These are phyloP conservation scores for Rhododendron vialii DNA, from an alignment of 148 eudicot genomes.

Conservation along the genomic window DNA sequence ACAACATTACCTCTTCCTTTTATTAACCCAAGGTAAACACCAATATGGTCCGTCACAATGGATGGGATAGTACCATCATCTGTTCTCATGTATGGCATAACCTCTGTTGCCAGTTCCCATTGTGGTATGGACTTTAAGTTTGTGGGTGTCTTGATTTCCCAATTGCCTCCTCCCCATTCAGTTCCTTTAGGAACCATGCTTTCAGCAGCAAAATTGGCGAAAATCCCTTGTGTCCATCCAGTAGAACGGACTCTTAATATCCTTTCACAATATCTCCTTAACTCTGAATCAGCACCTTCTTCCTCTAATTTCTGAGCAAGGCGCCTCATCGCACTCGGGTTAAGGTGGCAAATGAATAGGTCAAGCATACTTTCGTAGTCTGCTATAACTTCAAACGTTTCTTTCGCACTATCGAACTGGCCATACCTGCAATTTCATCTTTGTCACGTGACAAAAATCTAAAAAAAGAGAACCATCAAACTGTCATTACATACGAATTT, in stretches of 20 bases:
- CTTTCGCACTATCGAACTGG: slow-evolving; percentile 98
- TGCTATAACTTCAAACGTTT: slow-evolving; percentile 88
- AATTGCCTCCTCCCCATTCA: slow-evolving; percentile 99
- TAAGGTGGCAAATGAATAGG: slow-evolving; percentile 91
- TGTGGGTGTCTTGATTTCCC: slow-evolving; percentile 93
- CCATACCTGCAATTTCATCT: slow-evolving; percentile 66
- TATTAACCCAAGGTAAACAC: slow-evolving; percentile 88
- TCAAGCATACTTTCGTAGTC: slow-evolving; percentile 97
- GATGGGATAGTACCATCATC: slow-evolving; percentile 91
- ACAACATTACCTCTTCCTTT: slow-evolving; percentile 89
- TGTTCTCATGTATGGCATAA: slow-evolving; percentile 95
- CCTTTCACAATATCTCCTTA: slow-evolving; percentile 90
- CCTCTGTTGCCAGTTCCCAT: slow-evolving; percentile 96
- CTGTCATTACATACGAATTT: neutral
- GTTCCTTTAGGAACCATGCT: slow-evolving; percentile 98
- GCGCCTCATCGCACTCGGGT: slow-evolving; percentile 97
- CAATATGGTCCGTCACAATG: slow-evolving; percentile 85
- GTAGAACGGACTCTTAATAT: slow-evolving; percentile 89
- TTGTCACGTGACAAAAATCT: neutral
- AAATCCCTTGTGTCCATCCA: slow-evolving; percentile 99
- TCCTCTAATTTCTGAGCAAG: slow-evolving; percentile 97
- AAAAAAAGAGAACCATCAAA: neutral
- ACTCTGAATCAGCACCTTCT: slow-evolving; percentile 73
- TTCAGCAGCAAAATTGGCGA: slow-evolving; percentile 99
- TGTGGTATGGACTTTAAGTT: slow-evolving; percentile 79